Base-by-base conservation (phyloP, 108 stramenopile genomes). In the Conticribra weissflogii region DNA sequence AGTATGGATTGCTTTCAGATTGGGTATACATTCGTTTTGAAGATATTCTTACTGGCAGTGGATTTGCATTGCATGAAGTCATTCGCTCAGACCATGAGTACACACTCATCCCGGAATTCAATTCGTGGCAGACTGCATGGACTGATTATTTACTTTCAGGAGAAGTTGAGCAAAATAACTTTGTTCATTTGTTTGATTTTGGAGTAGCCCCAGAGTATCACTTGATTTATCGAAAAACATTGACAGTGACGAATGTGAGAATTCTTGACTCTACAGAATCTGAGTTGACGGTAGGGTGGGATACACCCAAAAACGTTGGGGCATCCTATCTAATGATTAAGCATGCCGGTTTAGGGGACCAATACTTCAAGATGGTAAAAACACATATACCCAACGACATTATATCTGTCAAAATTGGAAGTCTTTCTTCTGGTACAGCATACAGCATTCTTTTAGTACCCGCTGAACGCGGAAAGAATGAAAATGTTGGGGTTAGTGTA, bases 41-140 rank as follows among this genome's bases (percentile, higher is more conserved):
- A 5, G 56, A 75, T 51, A 36, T 50, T 2, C 0, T 75, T 3
- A 23, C 49, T 1, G 61, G 61, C 0, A 63, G 34, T 29, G 65
- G 55, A 28, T 68, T 50, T 34, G 41, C 44, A 19, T 61, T 75
- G 16, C 57, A 75, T 31, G 59, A 27, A 3, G 74, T 67, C 48
- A 2, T 67, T 31, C 66, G 74, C 28, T 47, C 74, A 9, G 74
- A 75, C 49, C 31, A 24, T 18, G 36, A 66, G 50, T 67, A 75
- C 74, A 41, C 54, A n/a, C 65, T 75, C 23, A 28, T 66, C 27
- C 65, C 56, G 30, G 5, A 31, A 0, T 66, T 62, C 44, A 75
- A 75, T 58, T 66, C 74, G n/a, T 75, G 74, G 74, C 74, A 75
- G 24, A 68, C 74, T 31, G 3, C 22, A 19, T 75, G 74, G 66